Conservation (phyloP, 1,139 yeast species). For the Suhomyces bokatorum region DNA sequence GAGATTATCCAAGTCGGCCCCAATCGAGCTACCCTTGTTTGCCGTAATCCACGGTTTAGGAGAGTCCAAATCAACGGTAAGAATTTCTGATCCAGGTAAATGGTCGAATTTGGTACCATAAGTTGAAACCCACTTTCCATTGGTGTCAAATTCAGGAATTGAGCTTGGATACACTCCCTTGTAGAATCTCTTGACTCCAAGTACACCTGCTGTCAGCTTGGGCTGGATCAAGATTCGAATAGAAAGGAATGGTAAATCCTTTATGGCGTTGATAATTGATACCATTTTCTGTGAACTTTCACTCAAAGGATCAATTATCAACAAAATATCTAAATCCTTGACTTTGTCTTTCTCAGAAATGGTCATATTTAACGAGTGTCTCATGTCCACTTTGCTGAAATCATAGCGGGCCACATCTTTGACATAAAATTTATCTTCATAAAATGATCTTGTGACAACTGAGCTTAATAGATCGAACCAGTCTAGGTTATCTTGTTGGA, state of each 20-base stretch:
- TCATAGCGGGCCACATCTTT: slow-evolving; percentile 44
- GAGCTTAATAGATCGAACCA: slow-evolving; percentile 52
- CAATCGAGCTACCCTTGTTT: slow-evolving; percentile 40
- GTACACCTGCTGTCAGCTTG: slow-evolving; percentile 26
- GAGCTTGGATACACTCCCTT: slow-evolving; percentile 42
- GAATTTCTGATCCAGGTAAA: slow-evolving; percentile 51
- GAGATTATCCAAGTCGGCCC: slow-evolving; percentile 63
- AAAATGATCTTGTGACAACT: slow-evolving; percentile 47
- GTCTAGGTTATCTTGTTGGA: slow-evolving; percentile 26
- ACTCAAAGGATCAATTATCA: slow-evolving; percentile 71
- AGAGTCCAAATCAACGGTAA: slow-evolving; percentile 59
- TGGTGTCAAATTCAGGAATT: slow-evolving; percentile 39
- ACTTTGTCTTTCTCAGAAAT: slow-evolving; percentile 9
- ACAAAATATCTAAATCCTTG: slow-evolving; percentile 49
- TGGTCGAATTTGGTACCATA: slow-evolving; percentile 18
- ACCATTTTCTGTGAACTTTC: slow-evolving; percentile 66
- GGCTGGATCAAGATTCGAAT: slow-evolving; percentile 66
- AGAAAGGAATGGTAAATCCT: slow-evolving; percentile 45
- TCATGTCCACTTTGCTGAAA: slow-evolving; percentile 37
- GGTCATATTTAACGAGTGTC: slow-evolving; percentile 24
- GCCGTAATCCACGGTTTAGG: slow-evolving; percentile 69
- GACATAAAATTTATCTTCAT: slow-evolving; percentile 36
- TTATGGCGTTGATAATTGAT: slow-evolving; percentile 49
- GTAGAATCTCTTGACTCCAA: slow-evolving; percentile 58
- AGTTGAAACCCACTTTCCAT: slow-evolving; percentile 31